Conservation (phyloP, 495 filamentous ascomycete species). For the Astrocystis sublimbata region DNA sequence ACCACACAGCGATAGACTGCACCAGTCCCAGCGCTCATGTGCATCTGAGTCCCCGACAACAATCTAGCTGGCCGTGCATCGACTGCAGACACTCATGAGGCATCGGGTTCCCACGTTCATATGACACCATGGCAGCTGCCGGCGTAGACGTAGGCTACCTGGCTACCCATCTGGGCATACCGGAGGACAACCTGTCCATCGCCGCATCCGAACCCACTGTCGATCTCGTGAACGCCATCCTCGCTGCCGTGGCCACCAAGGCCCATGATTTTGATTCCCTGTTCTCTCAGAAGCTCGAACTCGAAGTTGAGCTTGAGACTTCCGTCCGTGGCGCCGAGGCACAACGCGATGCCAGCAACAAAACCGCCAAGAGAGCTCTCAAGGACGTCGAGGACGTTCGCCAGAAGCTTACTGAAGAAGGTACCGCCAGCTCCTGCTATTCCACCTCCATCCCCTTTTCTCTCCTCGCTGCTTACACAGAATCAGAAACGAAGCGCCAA, state of each 20-base stretch:
- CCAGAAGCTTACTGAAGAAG: conserved; percentile 76
- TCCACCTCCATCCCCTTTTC: neutral
- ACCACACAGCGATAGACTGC: neutral
- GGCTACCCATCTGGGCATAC: conserved; percentile 70
- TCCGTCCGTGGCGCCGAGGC: conserved; percentile 77
- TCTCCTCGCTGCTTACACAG: conserved; percentile 18
- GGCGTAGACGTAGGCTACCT: conserved; percentile 75
- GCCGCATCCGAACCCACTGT: conserved; percentile 71
- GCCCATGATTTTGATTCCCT: conserved; percentile 77
- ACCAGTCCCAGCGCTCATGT: neutral
- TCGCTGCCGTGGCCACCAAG: conserved; percentile 68
- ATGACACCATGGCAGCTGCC: conserved; percentile 69
- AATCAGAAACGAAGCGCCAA: conserved; percentile 37
- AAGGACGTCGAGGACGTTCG: conserved; percentile 77
- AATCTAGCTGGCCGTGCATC: neutral
- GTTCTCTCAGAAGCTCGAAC: conserved; percentile 77
- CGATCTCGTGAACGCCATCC: conserved; percentile 70
- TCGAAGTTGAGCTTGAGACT: conserved; percentile 92
- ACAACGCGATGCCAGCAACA: conserved; percentile 76
- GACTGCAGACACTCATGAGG: conserved; percentile 13
- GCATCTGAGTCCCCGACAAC: neutral
- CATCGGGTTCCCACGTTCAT: conserved; percentile 8
- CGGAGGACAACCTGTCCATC: conserved; percentile 64
- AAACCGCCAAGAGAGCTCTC: conserved; percentile 74
- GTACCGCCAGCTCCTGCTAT: conserved; percentile 49